Conservation (phyloP, 805 yeast genomes). For the Myxozyma kluyveri region DNA sequence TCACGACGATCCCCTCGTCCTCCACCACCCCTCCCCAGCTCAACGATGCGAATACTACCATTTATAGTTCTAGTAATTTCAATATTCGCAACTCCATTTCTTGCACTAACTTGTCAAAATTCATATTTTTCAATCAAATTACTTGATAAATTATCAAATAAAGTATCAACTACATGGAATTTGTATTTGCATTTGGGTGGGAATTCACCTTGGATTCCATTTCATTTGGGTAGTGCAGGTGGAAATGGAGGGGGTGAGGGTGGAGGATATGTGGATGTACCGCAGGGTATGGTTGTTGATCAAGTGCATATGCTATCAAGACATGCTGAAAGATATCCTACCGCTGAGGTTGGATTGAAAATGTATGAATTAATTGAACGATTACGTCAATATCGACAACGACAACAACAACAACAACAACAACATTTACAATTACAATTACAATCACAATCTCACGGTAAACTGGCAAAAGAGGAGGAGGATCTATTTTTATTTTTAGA, state of each 20-base stretch:
- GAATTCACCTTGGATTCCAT: conserved; percentile 27
- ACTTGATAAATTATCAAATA: no score
- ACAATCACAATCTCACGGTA: neutral
- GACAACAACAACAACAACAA: no score
- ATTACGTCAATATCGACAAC: conserved; percentile 9
- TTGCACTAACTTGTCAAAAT: no score
- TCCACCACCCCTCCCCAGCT: no score
- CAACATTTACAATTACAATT: no score
- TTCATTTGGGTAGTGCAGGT: neutral
- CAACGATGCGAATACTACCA: no score
- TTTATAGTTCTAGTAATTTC: no score
- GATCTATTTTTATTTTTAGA: conserved; percentile 15
- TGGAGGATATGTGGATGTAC: conserved; percentile 1
- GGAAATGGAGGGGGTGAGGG: neutral
- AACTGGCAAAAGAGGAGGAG: neutral
- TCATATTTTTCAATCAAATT: no score
- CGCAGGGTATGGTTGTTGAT: conserved; percentile 12
- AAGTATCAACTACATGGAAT: no score
- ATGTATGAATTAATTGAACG: conserved; percentile 17
- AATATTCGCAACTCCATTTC: no score
- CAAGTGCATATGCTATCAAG: conserved; percentile 28
- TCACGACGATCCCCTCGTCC: no score
- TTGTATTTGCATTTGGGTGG: conserved; percentile 25
- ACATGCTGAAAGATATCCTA: conserved; percentile 27
- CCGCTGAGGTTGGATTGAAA: conserved; percentile 14